Evolutionary conservation across 495 filamentous ascomycete genomes (phyloP).

Genomic region (Penicillium maclennaniae): DNA sequence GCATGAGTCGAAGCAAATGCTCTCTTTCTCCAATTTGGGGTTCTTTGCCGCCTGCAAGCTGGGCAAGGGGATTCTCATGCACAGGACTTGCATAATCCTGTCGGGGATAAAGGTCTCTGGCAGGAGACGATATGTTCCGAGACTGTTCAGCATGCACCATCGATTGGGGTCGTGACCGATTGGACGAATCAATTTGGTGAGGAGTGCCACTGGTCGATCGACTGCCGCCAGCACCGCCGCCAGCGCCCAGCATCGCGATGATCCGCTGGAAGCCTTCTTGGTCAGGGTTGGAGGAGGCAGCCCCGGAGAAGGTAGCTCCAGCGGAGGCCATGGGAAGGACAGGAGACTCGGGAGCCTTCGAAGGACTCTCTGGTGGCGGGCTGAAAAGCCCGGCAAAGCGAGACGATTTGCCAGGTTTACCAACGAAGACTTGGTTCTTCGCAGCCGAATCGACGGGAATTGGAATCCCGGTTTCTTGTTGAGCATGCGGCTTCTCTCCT

Average conservation of each 20-base stretch:
- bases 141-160: constrained; percentile 33
- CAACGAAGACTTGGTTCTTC: constrained; percentile 23
- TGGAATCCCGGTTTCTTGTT: constrained; percentile 24
- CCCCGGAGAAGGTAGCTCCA: constrained; percentile 20
- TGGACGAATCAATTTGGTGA: constrained; percentile 26
- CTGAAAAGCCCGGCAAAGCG: constrained; percentile 83
- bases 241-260: constrained; percentile 71
- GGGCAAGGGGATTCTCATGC: constrained; percentile 31
- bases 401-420: constrained; percentile 57
- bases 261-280: constrained; percentile 88
- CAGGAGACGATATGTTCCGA: constrained; percentile 36
- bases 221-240: constrained; percentile 29
- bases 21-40: constrained; percentile 44
- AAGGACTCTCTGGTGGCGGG: constrained; percentile 54
- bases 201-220: constrained; percentile 42
- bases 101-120: constrained; percentile 29
- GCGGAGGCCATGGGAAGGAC: constrained; percentile 19
- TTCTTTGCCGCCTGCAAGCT: constrained; percentile 24
- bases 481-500: constrained; percentile 36
- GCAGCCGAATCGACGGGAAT: constrained; percentile 25
- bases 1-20: constrained; percentile 51
- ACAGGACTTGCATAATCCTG: constrained; percentile 28
- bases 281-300: constrained; percentile 54
- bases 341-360: constrained; percentile 50
- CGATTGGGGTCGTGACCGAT: constrained; percentile 28